A percentile compares a stretch with the other conserved stretches of the same genome.
These are phyloP conservation scores for Tulasnella calospora DNA, from an alignment of 768 basidiomycete species.

Conservation along the genomic window DNA sequence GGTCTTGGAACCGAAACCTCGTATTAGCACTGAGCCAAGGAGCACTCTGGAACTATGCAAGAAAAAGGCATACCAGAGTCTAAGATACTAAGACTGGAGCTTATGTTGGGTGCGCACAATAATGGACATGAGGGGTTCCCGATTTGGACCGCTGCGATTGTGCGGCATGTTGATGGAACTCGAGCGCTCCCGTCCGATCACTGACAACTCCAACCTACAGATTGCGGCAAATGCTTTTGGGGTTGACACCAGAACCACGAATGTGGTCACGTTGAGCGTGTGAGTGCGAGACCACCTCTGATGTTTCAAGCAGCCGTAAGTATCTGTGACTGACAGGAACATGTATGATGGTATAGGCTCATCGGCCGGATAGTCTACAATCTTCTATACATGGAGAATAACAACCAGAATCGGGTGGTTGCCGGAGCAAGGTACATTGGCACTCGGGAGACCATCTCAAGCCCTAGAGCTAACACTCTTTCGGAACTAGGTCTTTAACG, in stretches of 20 bases:
- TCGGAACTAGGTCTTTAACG: neutral
- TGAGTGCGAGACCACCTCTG: neutral
- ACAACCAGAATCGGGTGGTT: neutral
- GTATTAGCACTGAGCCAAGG: neutral
- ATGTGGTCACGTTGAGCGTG: neutral
- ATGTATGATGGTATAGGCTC: neutral
- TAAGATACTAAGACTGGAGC: neutral
- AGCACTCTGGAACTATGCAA: neutral
- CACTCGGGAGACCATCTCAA: neutral
- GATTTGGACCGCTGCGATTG: neutral
- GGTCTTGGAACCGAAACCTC: neutral
- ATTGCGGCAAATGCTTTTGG: neutral
- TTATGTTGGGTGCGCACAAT: neutral
- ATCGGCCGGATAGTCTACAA: neutral
- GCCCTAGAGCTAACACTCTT: neutral
- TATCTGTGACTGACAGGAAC: neutral
- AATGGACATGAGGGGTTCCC: constrained; percentile 1
- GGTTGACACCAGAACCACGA: neutral
- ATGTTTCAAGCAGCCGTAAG: neutral
- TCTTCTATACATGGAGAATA: neutral
- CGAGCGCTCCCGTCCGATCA: neutral
- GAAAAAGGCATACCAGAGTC: constrained; percentile 5
- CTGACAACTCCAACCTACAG: neutral
- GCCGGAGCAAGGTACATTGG: neutral
- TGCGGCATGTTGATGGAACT: neutral